phyloP scores from a whole-genome alignment of 129 eudicot species.

The Heracleum sosnowskyi region DNA sequence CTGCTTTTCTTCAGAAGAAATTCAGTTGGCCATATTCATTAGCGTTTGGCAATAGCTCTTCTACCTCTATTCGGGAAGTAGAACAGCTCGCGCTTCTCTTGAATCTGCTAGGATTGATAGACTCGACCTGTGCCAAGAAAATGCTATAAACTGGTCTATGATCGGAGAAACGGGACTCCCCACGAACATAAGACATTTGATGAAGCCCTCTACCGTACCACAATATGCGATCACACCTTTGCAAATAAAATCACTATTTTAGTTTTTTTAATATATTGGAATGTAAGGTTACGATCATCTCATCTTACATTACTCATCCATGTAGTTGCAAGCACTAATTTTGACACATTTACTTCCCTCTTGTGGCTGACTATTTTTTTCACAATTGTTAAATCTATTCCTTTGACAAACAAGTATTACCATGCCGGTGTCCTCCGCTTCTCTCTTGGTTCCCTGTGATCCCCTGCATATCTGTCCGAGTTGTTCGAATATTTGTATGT shows the following conservation, averaged over 20 bases:
- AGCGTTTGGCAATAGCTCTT: constrained; percentile 66
- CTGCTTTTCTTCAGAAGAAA: constrained; percentile 22
- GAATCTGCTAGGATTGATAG: constrained; percentile 34
- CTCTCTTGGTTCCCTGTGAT: constrained; percentile 65
- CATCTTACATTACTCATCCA: background rate
- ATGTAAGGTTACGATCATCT: background rate
- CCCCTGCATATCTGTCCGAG: constrained; percentile 92
- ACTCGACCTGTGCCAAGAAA: constrained; percentile 78
- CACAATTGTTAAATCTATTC: too few relatives aligned
- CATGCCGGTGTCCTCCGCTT: constrained; percentile 99
- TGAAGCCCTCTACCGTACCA: constrained; percentile 78
- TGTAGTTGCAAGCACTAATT: background rate
- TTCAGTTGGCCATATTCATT: constrained; percentile 33
- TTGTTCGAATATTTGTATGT: constrained; percentile 89
- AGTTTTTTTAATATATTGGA: background rate
- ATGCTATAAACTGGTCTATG: constrained; percentile 79
- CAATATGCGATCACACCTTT: constrained; percentile 96
- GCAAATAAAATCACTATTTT: constrained; percentile 1
- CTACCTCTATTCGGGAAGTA: constrained; percentile 63
- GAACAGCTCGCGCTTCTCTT: constrained; percentile 54
- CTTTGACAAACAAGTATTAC: constrained; percentile 41
- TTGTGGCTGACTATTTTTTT: background rate
- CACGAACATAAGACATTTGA: constrained; percentile 75
- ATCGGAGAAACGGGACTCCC: constrained; percentile 86
- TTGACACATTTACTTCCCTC: background rate